Conservation (phyloP, 306 rosid genomes). For the Betula pendula region DNA sequence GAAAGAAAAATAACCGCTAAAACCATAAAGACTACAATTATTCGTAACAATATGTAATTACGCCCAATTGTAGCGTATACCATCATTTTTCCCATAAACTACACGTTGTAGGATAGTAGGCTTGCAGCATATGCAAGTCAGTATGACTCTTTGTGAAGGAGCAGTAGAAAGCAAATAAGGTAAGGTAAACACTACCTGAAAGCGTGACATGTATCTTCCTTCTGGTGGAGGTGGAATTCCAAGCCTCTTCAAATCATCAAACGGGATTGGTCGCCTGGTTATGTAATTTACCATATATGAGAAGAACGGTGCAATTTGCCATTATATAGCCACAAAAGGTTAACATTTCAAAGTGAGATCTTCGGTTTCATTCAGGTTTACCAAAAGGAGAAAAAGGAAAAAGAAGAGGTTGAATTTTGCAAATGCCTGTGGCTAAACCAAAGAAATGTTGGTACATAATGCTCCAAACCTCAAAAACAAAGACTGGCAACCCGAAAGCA, state of each 20-base stretch:
- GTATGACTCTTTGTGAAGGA: not conserved
- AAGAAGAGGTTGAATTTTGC: not conserved
- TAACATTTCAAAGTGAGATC: not conserved
- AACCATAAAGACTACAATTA: not conserved
- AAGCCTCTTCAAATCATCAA: constrained; percentile 70
- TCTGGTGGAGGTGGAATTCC: constrained; percentile 92
- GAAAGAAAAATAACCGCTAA: not conserved
- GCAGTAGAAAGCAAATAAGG: not conserved
- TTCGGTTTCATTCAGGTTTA: not conserved
- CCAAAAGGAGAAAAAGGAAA: not conserved
- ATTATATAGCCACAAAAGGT: not conserved
- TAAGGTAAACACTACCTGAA: constrained; percentile 53
- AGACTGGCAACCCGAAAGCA: not conserved
- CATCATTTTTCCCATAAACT: not conserved
- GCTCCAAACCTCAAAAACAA: not conserved
- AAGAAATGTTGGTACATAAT: not conserved
- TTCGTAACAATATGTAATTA: not conserved
- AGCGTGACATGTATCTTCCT: constrained; percentile 83
- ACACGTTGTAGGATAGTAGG: not conserved
- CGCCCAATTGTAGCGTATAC: not conserved
- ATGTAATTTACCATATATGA: not conserved
- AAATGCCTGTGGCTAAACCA: not conserved
- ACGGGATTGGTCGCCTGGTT: constrained; percentile 74
- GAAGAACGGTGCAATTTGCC: not conserved
- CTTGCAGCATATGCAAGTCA: not conserved